phyloP scores from a whole-genome alignment of 371 early-diverging fungal species.

The Mortierella sp. region DNA sequence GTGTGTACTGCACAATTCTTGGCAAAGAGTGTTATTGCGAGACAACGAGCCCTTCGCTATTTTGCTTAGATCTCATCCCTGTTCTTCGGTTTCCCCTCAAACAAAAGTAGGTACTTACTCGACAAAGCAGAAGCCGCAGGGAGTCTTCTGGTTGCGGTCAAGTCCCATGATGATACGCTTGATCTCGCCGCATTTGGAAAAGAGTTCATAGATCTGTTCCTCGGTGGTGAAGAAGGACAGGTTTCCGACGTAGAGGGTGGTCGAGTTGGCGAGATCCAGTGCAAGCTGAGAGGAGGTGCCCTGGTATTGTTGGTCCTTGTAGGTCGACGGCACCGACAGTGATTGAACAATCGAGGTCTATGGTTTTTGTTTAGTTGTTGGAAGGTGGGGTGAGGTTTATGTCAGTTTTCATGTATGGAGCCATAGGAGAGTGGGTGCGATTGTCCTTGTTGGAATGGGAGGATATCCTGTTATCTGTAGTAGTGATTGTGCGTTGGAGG shows the following conservation, averaged over 20 bases:
- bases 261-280: slow-evolving; percentile 75
- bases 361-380: neutral
- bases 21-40: neutral
- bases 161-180: slow-evolving; percentile 99
- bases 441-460: neutral
- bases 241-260: slow-evolving; percentile 98
- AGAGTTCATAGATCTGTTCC: slow-evolving; percentile 98
- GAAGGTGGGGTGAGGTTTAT: neutral
- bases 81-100: neutral
- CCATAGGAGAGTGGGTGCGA: neutral
- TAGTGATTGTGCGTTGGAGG: neutral
- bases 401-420: neutral
- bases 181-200: slow-evolving; percentile 96
- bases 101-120: slow-evolving; percentile 75
- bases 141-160: slow-evolving; percentile 93
- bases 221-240: slow-evolving; percentile 98
- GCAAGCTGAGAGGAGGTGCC: slow-evolving; percentile 81
- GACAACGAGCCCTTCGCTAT: no score
- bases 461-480: neutral
- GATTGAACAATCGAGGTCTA: slow-evolving; percentile 81
- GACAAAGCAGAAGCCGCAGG: slow-evolving; percentile 99
- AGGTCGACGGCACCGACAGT: slow-evolving; percentile 88
- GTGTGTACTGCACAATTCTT: neutral
- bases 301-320: slow-evolving; percentile 89
- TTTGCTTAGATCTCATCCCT: neutral